Conservation (phyloP, 768 basidiomycete species). For the Mycena capillaripes region DNA sequence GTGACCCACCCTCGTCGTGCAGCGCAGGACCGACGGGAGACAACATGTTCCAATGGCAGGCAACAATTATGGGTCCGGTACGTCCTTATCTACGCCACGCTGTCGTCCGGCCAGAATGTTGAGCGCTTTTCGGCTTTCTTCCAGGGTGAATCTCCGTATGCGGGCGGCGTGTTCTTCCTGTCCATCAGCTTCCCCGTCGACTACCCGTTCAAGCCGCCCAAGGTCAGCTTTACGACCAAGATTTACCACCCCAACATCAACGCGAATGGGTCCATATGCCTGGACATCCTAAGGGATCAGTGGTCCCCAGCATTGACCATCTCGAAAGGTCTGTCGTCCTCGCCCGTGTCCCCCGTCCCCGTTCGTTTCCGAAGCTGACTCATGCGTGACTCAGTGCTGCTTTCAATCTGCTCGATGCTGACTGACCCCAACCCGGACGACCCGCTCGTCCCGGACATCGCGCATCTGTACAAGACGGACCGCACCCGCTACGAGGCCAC, state of each 20-base stretch:
- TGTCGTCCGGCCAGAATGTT: conserved; percentile 43
- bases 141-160: conserved; percentile 97
- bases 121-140: conserved; percentile 22
- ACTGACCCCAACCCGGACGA: conserved; percentile 99
- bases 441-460: conserved; percentile 98
- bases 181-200: conserved; percentile 95
- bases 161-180: conserved; percentile 99
- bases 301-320: conserved; percentile 99
- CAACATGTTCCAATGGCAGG: conserved; percentile 99
- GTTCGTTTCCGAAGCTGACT: conserved; percentile 19
- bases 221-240: conserved; percentile 99
- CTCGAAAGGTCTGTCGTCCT: conserved; percentile 84
- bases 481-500: conserved; percentile 97
- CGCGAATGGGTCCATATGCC: conserved; percentile 98
- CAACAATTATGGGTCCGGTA: conserved; percentile 99
- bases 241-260: conserved; percentile 99
- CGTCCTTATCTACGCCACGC: conserved; percentile 50
- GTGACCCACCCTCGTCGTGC: conserved; percentile 99
- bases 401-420: conserved; percentile 99
- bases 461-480: conserved; percentile 99
- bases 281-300: conserved; percentile 98
- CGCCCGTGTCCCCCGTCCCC: neutral
- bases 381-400: conserved; percentile 70
- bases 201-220: conserved; percentile 99
- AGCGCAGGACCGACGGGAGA: conserved; percentile 98